Evolutionary conservation across 495 filamentous ascomycete species (phyloP), one percentile per base, ranked within the genome.

Genomic region (Aspergillus cristatus): DNA sequence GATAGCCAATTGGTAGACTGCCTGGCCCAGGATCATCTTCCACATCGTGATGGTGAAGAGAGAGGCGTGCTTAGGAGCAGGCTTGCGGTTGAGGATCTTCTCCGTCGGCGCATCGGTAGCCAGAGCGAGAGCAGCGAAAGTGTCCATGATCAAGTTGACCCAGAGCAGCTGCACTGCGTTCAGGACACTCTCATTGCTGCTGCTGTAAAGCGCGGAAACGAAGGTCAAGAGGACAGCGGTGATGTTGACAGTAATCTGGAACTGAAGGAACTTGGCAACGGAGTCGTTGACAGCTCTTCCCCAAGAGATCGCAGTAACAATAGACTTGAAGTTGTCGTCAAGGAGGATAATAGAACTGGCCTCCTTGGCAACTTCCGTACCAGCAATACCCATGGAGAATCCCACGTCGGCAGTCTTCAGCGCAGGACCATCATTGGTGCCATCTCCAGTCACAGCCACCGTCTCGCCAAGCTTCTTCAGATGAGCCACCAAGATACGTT

Each of bases 71-170:
- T 84, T 87, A n/a, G 76, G 78, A 13, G 84, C 78, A n/a, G 86
- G 86, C 55, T 86, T 85, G 29, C 86, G 78, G 43, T 94, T 65
- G 22, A 94, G 62, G 31, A 93, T 83, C 38, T 80, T 79, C 28
- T 82, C 78, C 0, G 78, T 80, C 17, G 86, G 86, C 22, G 82
- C 81, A 47, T 94, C 86, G 6, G 86, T 94, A 8, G 86, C 87
- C 50, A 94, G 68, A 18, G 86, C 86, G 11, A 94, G 67, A 12
- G 86, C 86, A 17, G 86, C 86, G 43, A 94, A 85, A 0, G 86
- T 91, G 46, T 94, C 86, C 87, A 94, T 94, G 56, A 94, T 93
- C 43, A 94, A 67, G 46, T 94, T 94, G 45, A 94, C 83, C 86
- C 86, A 94, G 12, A 94, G 71, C 16, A 94, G 70, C 62, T 94